Evolutionary conservation across 2,329 filamentous ascomycete genomes (phyloP), one percentile per base, ranked within the genome.

Genomic region (Graphiopsis chlorocephala): DNA sequence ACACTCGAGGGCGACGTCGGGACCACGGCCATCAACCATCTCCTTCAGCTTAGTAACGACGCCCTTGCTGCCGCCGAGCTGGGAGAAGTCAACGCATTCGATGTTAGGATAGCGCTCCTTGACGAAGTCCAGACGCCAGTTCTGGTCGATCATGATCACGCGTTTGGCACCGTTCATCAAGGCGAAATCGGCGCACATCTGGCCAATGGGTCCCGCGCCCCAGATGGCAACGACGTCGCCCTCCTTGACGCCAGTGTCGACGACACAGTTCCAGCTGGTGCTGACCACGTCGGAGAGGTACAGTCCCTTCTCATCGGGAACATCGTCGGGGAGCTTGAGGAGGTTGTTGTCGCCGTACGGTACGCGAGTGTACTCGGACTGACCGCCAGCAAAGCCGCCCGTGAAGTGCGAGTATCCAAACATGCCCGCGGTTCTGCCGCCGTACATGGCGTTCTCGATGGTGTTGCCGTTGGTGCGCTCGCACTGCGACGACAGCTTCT

Each of bases 121-220:
- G 64, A 94, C 77, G 69, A 84, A 92, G 2, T 89, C 86, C 4
- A 96, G 80, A 1, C 92, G 84, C 78, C 86, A 88, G 57, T 87
- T 91, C 4, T 85, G 86, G 73, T 96, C 93, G 69, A 96, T 88
- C 67, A 93, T 85, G 70, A 96, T 93, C 67, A 96, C 84, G 66
- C 90, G 85, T 53, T 79, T 84, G 0, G 92, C 92, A 10, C 91
- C 91, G 63, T 92, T 87, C n/a, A 86, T 78, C 64, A 91, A 81
- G 0, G 88, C 80, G 75, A 87, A 88, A 47, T 87, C 82, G 1
- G 88, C 90, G 2, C 84, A 86, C 79, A 94, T 96, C 61, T 91
- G 91, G 0, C 93, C 92, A 60, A 96, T 91, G 0, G 92, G 93
- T 0, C 92, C 92, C 0, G 89, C 91, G n/a, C 92, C 92, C 86